A percentile compares a stretch with the other conserved stretches of the same genome.
Conservation (phyloP, 352 stramenopile genomes). For the Aphanomyces stellatus region DNA sequence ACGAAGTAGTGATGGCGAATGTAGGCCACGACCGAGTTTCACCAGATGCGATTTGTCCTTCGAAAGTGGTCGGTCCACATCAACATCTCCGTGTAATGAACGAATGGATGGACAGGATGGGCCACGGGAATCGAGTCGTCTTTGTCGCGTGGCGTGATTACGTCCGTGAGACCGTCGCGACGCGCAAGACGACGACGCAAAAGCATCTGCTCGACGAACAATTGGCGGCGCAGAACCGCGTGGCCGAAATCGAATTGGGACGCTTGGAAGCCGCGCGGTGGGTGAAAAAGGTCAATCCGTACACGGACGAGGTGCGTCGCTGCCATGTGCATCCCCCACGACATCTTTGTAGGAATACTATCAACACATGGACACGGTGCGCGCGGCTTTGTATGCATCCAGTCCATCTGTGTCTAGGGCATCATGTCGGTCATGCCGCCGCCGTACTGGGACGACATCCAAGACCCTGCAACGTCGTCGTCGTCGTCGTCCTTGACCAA, state of each 20-base stretch:
- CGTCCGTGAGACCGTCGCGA: constrained; percentile 28
- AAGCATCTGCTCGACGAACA: constrained; percentile 33
- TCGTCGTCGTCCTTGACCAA: not conserved
- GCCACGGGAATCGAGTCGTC: constrained; percentile 37
- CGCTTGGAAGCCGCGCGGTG: constrained; percentile 41
- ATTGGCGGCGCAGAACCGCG: constrained; percentile 40
- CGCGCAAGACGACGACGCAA: constrained; percentile 22
- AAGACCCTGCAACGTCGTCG: constrained; percentile 1
- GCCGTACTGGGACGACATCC: constrained; percentile 45
- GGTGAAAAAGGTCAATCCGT: constrained; percentile 45
- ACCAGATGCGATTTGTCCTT: constrained; percentile 17
- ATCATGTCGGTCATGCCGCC: constrained; percentile 44
- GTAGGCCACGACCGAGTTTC: constrained; percentile 18
- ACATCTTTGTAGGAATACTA: constrained; percentile 40
- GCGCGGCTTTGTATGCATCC: not conserved
- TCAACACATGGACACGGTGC: constrained; percentile 34
- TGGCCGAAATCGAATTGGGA: constrained; percentile 40
- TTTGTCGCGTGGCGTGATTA: constrained; percentile 60
- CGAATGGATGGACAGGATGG: too few species aligned
- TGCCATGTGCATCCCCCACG: too few species aligned
- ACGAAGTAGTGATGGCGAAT: too few species aligned
- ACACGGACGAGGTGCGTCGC: constrained; percentile 38
- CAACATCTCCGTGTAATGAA: too few species aligned
- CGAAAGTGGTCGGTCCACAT: constrained; percentile 5
- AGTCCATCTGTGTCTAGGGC: constrained; percentile 23